phyloP scores from a whole-genome alignment of 2,329 filamentous ascomycete species.

The Cercospora canescens region DNA sequence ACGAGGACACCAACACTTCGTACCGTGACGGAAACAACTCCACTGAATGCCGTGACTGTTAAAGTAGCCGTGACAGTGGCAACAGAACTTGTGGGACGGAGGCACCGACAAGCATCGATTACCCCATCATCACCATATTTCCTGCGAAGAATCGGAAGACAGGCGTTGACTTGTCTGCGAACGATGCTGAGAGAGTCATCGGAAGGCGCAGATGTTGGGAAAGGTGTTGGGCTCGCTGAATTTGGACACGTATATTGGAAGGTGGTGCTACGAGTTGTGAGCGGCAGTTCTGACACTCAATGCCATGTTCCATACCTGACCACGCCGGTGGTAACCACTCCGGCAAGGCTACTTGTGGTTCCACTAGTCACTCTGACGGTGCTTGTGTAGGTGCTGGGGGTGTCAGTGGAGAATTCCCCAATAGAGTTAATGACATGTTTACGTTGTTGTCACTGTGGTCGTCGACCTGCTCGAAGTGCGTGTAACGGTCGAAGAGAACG shows the following conservation, averaged over 20 bases:
- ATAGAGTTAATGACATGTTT: not conserved
- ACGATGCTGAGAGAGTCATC: not conserved
- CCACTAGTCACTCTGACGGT: conserved; percentile 6
- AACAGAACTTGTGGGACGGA: not conserved
- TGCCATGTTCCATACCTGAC: not conserved
- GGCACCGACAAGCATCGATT: conserved; percentile 2
- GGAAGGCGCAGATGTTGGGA: not conserved
- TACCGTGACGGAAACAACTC: not conserved
- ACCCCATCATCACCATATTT: not conserved
- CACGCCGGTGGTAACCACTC: not conserved
- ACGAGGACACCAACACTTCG: not conserved
- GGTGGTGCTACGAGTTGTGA: not conserved
- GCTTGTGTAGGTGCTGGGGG: conserved; percentile 3
- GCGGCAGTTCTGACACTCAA: not conserved
- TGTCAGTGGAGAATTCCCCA: not conserved
- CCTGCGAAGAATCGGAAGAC: not conserved
- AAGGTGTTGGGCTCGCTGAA: not conserved
- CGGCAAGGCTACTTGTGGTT: conserved; percentile 1
- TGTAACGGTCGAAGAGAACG: not conserved
- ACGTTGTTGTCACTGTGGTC: conserved; percentile 3
- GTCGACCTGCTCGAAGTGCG: not conserved
- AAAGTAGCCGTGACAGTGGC: not conserved
- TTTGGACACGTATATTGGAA: conserved; percentile 9
- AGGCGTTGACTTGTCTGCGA: not conserved
- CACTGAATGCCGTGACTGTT: not conserved